These are phyloP conservation scores for Tulasnella sp. DNA, from an alignment of 768 basidiomycete species.

Conservation along the genomic window DNA sequence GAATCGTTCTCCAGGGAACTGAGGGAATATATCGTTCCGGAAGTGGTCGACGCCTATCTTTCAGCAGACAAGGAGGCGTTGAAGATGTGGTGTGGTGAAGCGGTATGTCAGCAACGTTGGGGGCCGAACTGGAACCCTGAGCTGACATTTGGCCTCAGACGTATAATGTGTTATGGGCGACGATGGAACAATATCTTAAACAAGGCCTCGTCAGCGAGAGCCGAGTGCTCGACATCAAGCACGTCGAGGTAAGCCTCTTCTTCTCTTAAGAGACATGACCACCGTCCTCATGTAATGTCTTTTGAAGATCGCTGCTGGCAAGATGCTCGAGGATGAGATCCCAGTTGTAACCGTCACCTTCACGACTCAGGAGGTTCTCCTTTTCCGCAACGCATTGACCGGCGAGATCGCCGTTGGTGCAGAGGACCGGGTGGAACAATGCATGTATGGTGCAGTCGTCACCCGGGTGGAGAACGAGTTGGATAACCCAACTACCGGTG, in stretches of 20 bases:
- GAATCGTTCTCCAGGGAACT: slow-evolving; percentile 89
- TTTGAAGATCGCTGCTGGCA: slow-evolving; percentile 74
- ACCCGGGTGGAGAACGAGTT: slow-evolving; percentile 88
- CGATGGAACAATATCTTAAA: slow-evolving; percentile 89
- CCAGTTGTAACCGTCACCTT: slow-evolving; percentile 93
- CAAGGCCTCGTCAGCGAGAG: slow-evolving; percentile 92
- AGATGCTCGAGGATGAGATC: slow-evolving; percentile 81
- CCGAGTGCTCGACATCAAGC: slow-evolving; percentile 93
- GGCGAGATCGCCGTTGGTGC: slow-evolving; percentile 85
- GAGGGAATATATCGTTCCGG: slow-evolving; percentile 95
- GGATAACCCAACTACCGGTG: slow-evolving; percentile 90
- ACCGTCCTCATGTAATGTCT: not conserved
- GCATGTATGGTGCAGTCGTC: slow-evolving; percentile 87
- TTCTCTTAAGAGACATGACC: not conserved
- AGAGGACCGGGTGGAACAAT: slow-evolving; percentile 90
- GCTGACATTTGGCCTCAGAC: slow-evolving; percentile 55
- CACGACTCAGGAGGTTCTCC: slow-evolving; percentile 88
- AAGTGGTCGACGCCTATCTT: slow-evolving; percentile 95
- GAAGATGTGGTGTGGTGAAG: slow-evolving; percentile 92
- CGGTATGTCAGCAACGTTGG: slow-evolving; percentile 57
- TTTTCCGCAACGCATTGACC: slow-evolving; percentile 89
- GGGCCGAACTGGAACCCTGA: not conserved
- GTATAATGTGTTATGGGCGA: slow-evolving; percentile 98
- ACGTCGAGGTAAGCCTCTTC: slow-evolving; percentile 78
- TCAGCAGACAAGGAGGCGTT: slow-evolving; percentile 86